These are phyloP conservation scores for Heritiera littoralis DNA, from an alignment of 345 rosid genomes.

Conservation along the genomic window DNA sequence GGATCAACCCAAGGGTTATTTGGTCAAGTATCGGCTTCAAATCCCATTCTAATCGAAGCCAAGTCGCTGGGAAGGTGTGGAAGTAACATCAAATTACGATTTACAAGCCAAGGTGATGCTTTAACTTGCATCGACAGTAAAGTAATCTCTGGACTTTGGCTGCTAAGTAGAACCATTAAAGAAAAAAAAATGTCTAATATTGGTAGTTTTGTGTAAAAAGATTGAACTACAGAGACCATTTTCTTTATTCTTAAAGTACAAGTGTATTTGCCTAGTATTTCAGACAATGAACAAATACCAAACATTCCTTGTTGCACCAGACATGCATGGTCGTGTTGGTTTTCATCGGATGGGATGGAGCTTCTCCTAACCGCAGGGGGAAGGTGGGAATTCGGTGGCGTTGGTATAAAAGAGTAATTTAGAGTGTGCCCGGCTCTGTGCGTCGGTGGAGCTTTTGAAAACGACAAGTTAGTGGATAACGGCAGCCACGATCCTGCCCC, in stretches of 20 bases:
- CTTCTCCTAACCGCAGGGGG: background rate
- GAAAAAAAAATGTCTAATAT: no score
- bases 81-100: slow-evolving; percentile 6
- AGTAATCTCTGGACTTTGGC: background rate
- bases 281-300: background rate
- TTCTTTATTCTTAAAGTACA: no score
- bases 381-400: background rate
- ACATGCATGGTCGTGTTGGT: background rate
- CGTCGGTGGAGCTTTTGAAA: slow-evolving; percentile 19
- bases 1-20: background rate
- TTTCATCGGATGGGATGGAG: background rate
- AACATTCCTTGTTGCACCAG: background rate
- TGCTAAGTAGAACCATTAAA: no score
- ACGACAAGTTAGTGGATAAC: slow-evolving; percentile 20
- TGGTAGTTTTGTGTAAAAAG: no score
- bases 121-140: background rate
- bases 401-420: background rate
- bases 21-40: background rate
- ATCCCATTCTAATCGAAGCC: background rate
- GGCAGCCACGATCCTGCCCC: slow-evolving; percentile 9
- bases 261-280: no score
- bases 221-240: no score
- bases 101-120: background rate
- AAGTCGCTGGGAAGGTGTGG: slow-evolving; percentile 2
- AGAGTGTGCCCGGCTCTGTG: background rate